These are phyloP conservation scores for Porphyra umbilicalis DNA, from an alignment of 31 red algal genomes.

Conservation along the genomic window DNA sequence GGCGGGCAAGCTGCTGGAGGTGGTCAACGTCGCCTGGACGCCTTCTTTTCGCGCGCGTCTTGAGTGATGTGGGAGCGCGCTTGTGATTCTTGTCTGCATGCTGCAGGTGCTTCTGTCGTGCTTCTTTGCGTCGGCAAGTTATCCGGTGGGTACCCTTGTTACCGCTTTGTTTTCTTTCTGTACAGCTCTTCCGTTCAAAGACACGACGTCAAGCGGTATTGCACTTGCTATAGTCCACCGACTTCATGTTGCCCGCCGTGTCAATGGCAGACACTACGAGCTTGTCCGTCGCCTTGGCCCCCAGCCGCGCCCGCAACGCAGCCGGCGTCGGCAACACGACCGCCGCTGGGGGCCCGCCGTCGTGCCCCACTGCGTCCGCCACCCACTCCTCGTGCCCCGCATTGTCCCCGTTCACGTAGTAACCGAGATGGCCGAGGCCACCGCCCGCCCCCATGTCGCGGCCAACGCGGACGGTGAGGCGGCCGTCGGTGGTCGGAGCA, in stretches of 20 bases:
- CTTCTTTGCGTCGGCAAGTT: too few relatives aligned
- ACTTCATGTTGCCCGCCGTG: background rate
- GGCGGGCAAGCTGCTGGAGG: background rate
- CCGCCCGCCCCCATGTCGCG: slow-evolving; percentile 1
- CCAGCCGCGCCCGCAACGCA: background rate
- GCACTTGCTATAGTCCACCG: background rate
- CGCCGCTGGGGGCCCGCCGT: background rate
- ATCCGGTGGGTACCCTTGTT: too few relatives aligned
- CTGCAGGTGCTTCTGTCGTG: too few relatives aligned
- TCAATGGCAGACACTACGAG: background rate
- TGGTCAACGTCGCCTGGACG: background rate
- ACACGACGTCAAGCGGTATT: too few relatives aligned
- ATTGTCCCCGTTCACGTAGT: slow-evolving; percentile 43
- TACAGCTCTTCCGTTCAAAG: too few relatives aligned
- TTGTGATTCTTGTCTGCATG: too few relatives aligned
- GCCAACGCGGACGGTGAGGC: slow-evolving; percentile 2
- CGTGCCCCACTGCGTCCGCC: background rate
- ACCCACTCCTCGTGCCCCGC: slow-evolving; percentile 50
- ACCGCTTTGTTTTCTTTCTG: too few relatives aligned
- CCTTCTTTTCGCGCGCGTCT: background rate
- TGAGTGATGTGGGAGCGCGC: too few relatives aligned
- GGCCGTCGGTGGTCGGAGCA: background rate
- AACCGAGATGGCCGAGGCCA: slow-evolving; percentile 45
- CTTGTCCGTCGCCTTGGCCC: background rate
- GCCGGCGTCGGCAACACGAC: background rate